Percentiles rank a stretch among this genome's conserved stretches.
phyloP scores from a whole-genome alignment of 108 stramenopile species.

The Schizochytrium sp. region DNA sequence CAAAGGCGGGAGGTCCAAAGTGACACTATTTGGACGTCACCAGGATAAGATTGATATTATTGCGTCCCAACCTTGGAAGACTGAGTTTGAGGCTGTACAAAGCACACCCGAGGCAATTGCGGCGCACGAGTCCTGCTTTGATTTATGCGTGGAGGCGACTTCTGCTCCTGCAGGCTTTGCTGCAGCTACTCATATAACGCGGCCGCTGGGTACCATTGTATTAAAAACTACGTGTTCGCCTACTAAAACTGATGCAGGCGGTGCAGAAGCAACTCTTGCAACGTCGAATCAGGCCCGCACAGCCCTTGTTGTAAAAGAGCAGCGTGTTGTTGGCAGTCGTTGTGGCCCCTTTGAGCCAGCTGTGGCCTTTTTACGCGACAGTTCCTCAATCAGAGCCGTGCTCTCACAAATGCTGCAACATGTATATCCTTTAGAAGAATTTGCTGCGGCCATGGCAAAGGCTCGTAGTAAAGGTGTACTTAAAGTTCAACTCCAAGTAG shows the following conservation, averaged over 20 bases:
- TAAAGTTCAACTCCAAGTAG: background rate
- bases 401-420: background rate
- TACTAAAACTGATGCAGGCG: background rate
- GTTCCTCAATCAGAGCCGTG: background rate
- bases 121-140: background rate
- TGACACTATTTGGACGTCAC: slow-evolving; percentile 68
- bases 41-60: slow-evolving; percentile 63
- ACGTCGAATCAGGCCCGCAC: slow-evolving; percentile 2
- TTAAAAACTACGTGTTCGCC: slow-evolving; percentile 42
- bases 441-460: background rate
- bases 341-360: slow-evolving; percentile 41
- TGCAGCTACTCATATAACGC: background rate
- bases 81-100: background rate
- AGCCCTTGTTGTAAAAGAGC: slow-evolving; percentile 40
- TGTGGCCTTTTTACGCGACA: background rate
- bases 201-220: slow-evolving; percentile 26
- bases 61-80: background rate
- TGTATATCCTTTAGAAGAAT: background rate
- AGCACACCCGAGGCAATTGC: background rate
- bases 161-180: slow-evolving; percentile 5
- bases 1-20: background rate
- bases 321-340: background rate
- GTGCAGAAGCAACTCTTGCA: background rate
- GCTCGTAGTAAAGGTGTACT: background rate
- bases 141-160: slow-evolving; percentile 36